Conservation (phyloP, 306 rosid genomes). For the Vigna nakashimae region DNA sequence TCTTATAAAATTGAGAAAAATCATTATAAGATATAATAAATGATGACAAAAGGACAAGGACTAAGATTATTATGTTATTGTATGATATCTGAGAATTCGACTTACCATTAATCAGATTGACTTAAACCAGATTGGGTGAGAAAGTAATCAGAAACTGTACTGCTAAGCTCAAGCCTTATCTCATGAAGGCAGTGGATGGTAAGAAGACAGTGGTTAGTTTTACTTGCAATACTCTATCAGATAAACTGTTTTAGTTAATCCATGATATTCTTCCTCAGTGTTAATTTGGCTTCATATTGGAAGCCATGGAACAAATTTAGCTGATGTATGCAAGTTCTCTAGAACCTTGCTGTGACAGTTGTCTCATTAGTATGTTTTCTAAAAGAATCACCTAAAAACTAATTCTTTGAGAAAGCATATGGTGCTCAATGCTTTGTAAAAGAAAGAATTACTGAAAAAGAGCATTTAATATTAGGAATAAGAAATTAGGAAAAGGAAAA, state of each 20-base stretch:
- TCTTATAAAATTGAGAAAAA: too few relatives aligned
- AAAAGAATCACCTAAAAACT: neutral
- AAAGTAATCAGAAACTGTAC: conserved; percentile 70
- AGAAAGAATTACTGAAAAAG: too few relatives aligned
- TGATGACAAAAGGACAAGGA: too few relatives aligned
- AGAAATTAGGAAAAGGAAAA: too few relatives aligned
- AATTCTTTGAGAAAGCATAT: conserved; percentile 4
- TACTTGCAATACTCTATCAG: conserved; percentile 30
- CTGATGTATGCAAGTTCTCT: conserved; percentile 5
- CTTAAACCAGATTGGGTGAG: conserved; percentile 50
- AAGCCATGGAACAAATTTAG: conserved; percentile 27
- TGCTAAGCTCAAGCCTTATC: conserved; percentile 60
- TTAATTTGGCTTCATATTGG: conserved; percentile 27
- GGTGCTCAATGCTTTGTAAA: too few relatives aligned
- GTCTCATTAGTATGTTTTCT: conserved; percentile 28
- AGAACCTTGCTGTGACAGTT: neutral
- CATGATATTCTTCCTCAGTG: neutral
- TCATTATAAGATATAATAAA: too few relatives aligned
- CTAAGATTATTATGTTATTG: too few relatives aligned
- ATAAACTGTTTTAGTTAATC: conserved; percentile 28
- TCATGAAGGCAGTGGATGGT: conserved; percentile 59
- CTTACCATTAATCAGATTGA: too few relatives aligned
- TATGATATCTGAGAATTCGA: too few relatives aligned
- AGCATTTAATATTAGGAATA: too few relatives aligned
- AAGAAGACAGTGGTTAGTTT: conserved; percentile 51